phyloP scores from a whole-genome alignment of 208 protist species.

The Trichomonas tenax region DNA sequence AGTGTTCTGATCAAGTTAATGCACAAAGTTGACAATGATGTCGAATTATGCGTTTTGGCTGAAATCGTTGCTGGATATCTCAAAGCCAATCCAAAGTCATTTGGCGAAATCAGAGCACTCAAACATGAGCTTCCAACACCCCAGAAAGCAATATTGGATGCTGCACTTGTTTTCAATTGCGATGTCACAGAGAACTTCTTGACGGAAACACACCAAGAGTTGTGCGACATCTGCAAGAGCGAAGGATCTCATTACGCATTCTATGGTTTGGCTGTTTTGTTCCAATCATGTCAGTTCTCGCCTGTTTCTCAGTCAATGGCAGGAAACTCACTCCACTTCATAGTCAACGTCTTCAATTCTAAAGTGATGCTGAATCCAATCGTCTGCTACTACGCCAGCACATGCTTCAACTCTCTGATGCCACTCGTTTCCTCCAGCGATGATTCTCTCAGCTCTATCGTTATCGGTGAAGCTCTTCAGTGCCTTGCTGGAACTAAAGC shows the following conservation, averaged over 20 bases:
- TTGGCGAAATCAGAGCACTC: not conserved
- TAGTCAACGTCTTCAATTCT: not conserved
- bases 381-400: not conserved
- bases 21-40: not conserved
- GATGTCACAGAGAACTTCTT: not conserved
- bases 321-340: not conserved
- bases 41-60: not conserved
- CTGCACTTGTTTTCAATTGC: not conserved
- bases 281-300: not conserved
- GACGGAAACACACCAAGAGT: not conserved
- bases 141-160: not conserved
- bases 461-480: not conserved
- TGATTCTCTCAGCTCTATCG: not conserved
- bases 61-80: not conserved
- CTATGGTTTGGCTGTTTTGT: not conserved
- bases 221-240: not conserved
- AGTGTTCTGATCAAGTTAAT: not conserved
- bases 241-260: not conserved
- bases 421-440: not conserved
- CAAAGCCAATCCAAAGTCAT: not conserved
- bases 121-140: not conserved
- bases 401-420: not conserved
- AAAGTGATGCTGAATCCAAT: not conserved
- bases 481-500: not conserved
- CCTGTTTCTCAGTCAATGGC: not conserved